Conservation (phyloP, 768 basidiomycete species). For the Mycena filopes region DNA sequence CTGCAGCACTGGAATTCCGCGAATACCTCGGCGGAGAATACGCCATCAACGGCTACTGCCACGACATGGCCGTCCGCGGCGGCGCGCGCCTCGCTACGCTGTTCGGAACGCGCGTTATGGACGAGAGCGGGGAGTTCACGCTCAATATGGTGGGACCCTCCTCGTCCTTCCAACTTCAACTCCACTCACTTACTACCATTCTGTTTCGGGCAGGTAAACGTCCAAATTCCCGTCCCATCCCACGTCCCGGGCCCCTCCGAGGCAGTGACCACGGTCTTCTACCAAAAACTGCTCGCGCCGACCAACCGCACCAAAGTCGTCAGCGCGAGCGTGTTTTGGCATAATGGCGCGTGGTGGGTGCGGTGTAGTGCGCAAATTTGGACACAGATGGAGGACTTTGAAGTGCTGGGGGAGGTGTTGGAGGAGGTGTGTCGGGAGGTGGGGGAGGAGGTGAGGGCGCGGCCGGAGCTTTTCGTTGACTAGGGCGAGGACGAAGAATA, state of each 20-base stretch:
- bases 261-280: slow-evolving; percentile 13
- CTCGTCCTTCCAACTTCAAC: neutral
- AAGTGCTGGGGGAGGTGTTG: slow-evolving; percentile 27
- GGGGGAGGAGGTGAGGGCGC: slow-evolving; percentile 15
- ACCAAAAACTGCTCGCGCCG: slow-evolving; percentile 30
- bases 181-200: neutral
- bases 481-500: too few relatives aligned
- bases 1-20: slow-evolving; percentile 78
- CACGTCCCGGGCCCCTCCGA: slow-evolving; percentile 14
- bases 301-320: slow-evolving; percentile 27
- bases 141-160: slow-evolving; percentile 73
- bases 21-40: slow-evolving; percentile 79
- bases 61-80: slow-evolving; percentile 72
- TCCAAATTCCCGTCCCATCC: slow-evolving; percentile 20
- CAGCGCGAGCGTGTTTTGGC: slow-evolving; percentile 30
- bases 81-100: slow-evolving; percentile 68
- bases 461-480: too few relatives aligned
- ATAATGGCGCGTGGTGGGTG: slow-evolving; percentile 36
- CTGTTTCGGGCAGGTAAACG: slow-evolving; percentile 19
- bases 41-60: slow-evolving; percentile 77
- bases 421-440: slow-evolving; percentile 30
- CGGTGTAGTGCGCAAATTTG: slow-evolving; percentile 37
- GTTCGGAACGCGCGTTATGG: slow-evolving; percentile 72
- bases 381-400: slow-evolving; percentile 33
- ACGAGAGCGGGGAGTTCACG: slow-evolving; percentile 66